Evolutionary conservation across 768 basidiomycete species (phyloP).

Genomic region (Collybia sordida): DNA sequence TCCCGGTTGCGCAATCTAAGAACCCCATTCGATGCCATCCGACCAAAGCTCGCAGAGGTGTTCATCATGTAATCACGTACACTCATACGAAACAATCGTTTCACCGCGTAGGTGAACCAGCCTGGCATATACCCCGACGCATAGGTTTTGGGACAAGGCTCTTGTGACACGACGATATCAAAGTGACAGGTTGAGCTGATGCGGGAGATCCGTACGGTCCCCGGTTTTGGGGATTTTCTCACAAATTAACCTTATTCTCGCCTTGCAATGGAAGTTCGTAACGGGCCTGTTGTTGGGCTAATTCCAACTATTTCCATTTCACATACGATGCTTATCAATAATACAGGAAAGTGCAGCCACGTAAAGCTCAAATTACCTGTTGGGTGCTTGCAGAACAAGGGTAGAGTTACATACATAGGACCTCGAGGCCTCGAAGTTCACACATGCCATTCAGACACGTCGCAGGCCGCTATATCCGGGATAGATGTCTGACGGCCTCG

Average conservation of each 20-base stretch:
- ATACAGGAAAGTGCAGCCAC: too few relatives aligned
- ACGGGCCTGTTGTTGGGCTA: constrained; percentile 17
- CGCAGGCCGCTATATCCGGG: too few relatives aligned
- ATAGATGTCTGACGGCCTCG: too few relatives aligned
- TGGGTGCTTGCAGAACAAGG: too few relatives aligned
- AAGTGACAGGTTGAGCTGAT: neutral
- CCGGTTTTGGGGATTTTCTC: neutral
- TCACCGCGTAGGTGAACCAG: neutral
- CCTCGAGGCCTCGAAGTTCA: too few relatives aligned
- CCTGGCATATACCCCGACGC: neutral
- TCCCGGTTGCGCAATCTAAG: constrained; percentile 20
- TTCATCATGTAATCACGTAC: neutral
- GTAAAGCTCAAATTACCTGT: too few relatives aligned
- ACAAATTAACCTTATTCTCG: neutral
- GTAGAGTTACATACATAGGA: too few relatives aligned
- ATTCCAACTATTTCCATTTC: constrained; percentile 16
- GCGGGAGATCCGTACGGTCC: neutral
- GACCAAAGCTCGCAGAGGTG: neutral
- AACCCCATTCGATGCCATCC: constrained; percentile 18
- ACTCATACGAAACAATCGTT: neutral
- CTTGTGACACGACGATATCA: neutral
- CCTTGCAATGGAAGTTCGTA: neutral
- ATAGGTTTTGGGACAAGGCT: neutral
- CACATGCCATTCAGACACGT: too few relatives aligned
- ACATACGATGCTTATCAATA: constrained; percentile 18